Conservation (phyloP, 2,329 filamentous ascomycete species). For the Aspergillus amoenus region DNA sequence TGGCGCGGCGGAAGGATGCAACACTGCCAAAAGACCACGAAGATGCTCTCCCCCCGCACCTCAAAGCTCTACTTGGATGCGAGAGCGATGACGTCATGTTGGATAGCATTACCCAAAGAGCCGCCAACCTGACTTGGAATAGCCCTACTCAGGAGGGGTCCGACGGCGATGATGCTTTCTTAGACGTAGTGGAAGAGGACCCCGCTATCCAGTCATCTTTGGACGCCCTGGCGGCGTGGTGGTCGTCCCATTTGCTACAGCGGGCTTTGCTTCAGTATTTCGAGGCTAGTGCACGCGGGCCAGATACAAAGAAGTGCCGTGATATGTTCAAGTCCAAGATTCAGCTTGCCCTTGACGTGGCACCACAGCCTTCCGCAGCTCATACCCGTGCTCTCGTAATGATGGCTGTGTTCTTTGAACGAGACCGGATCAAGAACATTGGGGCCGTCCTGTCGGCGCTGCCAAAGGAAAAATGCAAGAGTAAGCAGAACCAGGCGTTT, state of each 20-base stretch:
- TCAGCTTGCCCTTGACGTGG: slow-evolving; percentile 67
- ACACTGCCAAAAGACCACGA: slow-evolving; percentile 52
- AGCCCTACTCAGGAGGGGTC: slow-evolving; percentile 69
- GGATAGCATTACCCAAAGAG: slow-evolving; percentile 74
- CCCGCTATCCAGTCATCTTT: slow-evolving; percentile 80
- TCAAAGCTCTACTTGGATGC: slow-evolving; percentile 71
- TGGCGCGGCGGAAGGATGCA: slow-evolving; percentile 64
- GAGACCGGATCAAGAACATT: slow-evolving; percentile 52
- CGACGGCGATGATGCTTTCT: slow-evolving; percentile 63
- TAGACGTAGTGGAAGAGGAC: slow-evolving; percentile 83
- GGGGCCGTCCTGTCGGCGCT: slow-evolving; percentile 54
- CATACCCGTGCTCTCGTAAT: slow-evolving; percentile 59
- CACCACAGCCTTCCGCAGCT: slow-evolving; percentile 75
- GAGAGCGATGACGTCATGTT: slow-evolving; percentile 81
- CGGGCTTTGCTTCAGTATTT: slow-evolving; percentile 66
- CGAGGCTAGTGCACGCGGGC: slow-evolving; percentile 51
- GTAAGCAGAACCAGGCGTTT: slow-evolving; percentile 31
- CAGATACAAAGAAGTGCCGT: slow-evolving; percentile 41
- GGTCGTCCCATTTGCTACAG: slow-evolving; percentile 73
- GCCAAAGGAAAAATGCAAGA: slow-evolving; percentile 40
- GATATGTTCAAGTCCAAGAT: slow-evolving; percentile 55
- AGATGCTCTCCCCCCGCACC: slow-evolving; percentile 72
- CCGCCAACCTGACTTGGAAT: slow-evolving; percentile 89
- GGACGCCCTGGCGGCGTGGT: slow-evolving; percentile 90
- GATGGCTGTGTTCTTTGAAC: slow-evolving; percentile 58